Evolutionary conservation across 345 rosid species (phyloP).

Genomic region (Chamaenerion angustifolium): DNA sequence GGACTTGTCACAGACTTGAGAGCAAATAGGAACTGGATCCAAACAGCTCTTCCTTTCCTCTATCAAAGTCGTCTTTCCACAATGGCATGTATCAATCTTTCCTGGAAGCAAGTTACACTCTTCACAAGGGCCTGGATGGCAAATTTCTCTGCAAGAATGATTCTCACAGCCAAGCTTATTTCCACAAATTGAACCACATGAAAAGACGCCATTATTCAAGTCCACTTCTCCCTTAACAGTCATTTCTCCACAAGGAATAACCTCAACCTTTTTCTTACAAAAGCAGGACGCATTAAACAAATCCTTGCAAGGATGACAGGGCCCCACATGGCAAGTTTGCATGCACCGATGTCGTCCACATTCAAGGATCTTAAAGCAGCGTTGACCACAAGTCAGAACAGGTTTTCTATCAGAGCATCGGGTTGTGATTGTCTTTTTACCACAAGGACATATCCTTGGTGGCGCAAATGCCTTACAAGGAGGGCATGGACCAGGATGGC

Average conservation of each 20-base stretch:
- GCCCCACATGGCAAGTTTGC: conserved; percentile 64
- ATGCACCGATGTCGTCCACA: conserved; percentile 72
- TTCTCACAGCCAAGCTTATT: conserved; percentile 55
- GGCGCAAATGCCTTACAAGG: conserved; percentile 96
- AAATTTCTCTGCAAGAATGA: conserved; percentile 47
- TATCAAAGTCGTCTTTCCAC: conserved; percentile 62
- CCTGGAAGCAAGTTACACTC: conserved; percentile 59
- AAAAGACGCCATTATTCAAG: conserved; percentile 60
- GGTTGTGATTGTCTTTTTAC: conserved; percentile 64
- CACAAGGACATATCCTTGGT: conserved; percentile 68
- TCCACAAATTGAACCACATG: conserved; percentile 53
- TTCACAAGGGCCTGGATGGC: conserved; percentile 86
- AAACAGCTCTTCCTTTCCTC: conserved; percentile 67
- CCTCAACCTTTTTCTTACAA: conserved; percentile 66
- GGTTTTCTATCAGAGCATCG: conserved; percentile 78
- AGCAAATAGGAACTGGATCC: conserved; percentile 76
- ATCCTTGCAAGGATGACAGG: conserved; percentile 69
- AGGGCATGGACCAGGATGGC: conserved; percentile 99
- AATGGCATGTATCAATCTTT: conserved; percentile 54
- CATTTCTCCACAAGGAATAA: conserved; percentile 71
- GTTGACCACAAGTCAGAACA: conserved; percentile 63
- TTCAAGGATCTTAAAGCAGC: conserved; percentile 57
- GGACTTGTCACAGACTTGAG: conserved; percentile 42
- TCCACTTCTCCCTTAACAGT: conserved; percentile 64
- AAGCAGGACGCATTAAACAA: conserved; percentile 62